Evolutionary conservation across 257 asterid genomes (phyloP).

Genomic region (Ophiorrhiza pumila): DNA sequence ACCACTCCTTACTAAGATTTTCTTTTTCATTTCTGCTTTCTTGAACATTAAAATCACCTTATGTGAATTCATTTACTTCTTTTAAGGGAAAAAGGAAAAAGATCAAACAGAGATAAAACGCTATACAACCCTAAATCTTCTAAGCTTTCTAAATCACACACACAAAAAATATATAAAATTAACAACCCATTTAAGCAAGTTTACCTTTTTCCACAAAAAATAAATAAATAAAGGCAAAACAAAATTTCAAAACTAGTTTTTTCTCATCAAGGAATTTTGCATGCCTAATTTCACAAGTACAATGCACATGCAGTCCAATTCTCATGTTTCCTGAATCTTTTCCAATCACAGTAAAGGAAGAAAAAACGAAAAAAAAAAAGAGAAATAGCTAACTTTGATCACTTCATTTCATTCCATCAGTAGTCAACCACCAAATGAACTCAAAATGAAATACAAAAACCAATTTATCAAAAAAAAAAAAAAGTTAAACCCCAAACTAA

Average conservation of each 20-base stretch:
- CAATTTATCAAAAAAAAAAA: not conserved
- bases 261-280: not conserved
- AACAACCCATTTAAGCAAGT: not conserved
- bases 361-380: not conserved
- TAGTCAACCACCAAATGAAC: not conserved
- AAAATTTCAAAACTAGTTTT: not conserved
- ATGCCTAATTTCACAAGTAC: not conserved
- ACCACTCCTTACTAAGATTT: not conserved
- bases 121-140: not conserved
- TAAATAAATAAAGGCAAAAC: not conserved
- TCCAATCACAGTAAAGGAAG: not conserved
- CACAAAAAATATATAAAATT: not conserved
- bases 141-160: not conserved
- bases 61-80: not conserved
- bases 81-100: not conserved
- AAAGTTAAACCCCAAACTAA: too few relatives aligned
- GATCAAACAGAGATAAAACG: not conserved
- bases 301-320: slow-evolving; percentile 8
- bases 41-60: not conserved
- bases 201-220: not conserved
- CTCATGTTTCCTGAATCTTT: not conserved
- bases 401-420: not conserved
- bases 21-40: not conserved
- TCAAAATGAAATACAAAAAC: not conserved
- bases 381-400: not conserved